Percentiles rank a stretch among this genome's conserved stretches.
Conservation (phyloP, 177 flowering plant species). For the Vitis hybrid region DNA sequence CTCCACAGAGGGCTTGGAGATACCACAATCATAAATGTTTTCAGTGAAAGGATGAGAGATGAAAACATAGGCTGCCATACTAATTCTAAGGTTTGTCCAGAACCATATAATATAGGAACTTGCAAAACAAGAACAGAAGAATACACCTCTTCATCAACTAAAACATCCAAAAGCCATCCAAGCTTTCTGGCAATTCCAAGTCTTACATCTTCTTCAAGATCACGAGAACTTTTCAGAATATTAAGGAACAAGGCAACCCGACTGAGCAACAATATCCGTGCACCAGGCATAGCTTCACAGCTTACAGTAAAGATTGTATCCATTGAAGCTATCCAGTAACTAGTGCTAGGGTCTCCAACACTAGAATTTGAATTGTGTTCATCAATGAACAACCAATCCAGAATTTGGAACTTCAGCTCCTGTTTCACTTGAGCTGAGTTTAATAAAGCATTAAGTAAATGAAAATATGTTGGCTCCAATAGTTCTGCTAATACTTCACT, state of each 20-base stretch:
- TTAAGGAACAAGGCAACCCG: constrained; percentile 55
- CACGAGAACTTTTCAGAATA: constrained; percentile 57
- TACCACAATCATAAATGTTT: constrained; percentile 63
- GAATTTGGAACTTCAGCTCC: constrained; percentile 51
- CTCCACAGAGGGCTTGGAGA: constrained; percentile 57
- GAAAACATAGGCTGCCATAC: constrained; percentile 61
- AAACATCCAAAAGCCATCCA: constrained; percentile 53
- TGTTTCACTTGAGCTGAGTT: constrained; percentile 54
- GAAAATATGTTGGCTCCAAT: constrained; percentile 66
- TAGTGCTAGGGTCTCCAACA: constrained; percentile 12
- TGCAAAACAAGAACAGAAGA: constrained; percentile 51
- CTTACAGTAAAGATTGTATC: constrained; percentile 41
- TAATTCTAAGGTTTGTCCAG: constrained; percentile 38
- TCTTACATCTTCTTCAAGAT: constrained; percentile 52
- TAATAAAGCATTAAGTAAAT: constrained; percentile 61
- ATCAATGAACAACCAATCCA: constrained; percentile 66
- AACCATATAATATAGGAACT: constrained; percentile 44
- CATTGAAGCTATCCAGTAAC: constrained; percentile 16
- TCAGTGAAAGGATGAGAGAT: constrained; percentile 54
- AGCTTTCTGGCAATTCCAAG: constrained; percentile 58
- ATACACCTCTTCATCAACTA: constrained; percentile 68
- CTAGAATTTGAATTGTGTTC: constrained; percentile 17
- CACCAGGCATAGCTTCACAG: constrained; percentile 35
- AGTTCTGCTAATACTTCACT: constrained; percentile 63
- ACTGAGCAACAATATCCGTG: constrained; percentile 43